Evolutionary conservation across 352 stramenopile genomes (phyloP).

Genomic region (Globisporangium parvum): DNA sequence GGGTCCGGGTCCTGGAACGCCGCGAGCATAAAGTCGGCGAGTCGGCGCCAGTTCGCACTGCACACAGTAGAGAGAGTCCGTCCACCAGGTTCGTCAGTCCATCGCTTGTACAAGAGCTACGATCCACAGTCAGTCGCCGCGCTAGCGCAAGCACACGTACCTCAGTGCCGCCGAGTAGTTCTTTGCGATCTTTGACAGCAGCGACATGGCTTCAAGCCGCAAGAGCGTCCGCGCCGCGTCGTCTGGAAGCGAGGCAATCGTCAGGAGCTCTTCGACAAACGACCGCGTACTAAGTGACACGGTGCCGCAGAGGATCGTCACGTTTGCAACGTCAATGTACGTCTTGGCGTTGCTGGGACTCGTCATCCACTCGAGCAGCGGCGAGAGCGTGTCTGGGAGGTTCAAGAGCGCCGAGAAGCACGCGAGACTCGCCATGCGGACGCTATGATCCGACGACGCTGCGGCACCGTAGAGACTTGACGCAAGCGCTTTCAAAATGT

Average conservation of each 20-base stretch:
- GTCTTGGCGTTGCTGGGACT: constrained; percentile 35
- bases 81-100: too few species aligned
- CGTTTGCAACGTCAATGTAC: constrained; percentile 45
- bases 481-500: constrained; percentile 61
- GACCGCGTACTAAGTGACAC: constrained; percentile 44
- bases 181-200: constrained; percentile 81
- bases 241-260: constrained; percentile 55
- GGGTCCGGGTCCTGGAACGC: constrained; percentile 82
- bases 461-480: constrained; percentile 63
- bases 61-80: neutral
- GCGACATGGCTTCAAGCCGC: constrained; percentile 75
- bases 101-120: neutral
- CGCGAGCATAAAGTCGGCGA: constrained; percentile 73
- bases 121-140: neutral
- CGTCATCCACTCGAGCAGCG: constrained; percentile 71
- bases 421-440: constrained; percentile 72
- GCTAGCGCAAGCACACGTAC: neutral
- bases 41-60: constrained; percentile 50
- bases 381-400: constrained; percentile 52
- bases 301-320: constrained; percentile 62
- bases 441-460: constrained; percentile 64
- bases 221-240: constrained; percentile 45
- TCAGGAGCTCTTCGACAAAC: constrained; percentile 74
- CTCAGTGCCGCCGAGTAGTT: constrained; percentile 77
- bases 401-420: constrained; percentile 77